These are phyloP conservation scores for Euphorbia schlechtendalii DNA, from an alignment of 441 rosid genomes.

Conservation along the genomic window DNA sequence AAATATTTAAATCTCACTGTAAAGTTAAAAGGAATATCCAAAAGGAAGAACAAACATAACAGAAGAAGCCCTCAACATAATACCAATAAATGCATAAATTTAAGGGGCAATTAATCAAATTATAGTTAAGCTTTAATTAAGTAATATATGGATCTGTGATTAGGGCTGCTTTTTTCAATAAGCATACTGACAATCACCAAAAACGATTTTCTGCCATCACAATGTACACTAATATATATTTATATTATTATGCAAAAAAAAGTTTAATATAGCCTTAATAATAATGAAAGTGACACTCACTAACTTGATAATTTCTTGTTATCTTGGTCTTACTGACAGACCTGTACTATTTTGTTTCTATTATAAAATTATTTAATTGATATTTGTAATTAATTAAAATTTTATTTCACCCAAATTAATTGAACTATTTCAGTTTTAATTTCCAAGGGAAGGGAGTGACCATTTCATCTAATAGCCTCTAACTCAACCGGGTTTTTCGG, in stretches of 20 bases:
- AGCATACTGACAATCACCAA: conserved; percentile 38
- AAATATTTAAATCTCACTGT: conserved; percentile 13
- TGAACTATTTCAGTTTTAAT: too few relatives aligned
- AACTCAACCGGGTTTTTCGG: too few relatives aligned
- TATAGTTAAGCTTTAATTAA: conserved; percentile 3
- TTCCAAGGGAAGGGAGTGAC: too few relatives aligned
- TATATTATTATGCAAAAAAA: not conserved
- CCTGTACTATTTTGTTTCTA: conserved; percentile 13
- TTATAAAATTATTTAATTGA: not conserved
- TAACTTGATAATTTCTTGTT: conserved; percentile 23
- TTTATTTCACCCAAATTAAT: too few relatives aligned
- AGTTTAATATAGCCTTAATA: not conserved
- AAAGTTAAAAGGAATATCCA: conserved; percentile 46
- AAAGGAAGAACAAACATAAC: conserved; percentile 31
- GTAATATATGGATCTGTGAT: conserved; percentile 22
- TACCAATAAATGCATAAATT: conserved; percentile 24
- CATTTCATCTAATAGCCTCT: too few relatives aligned
- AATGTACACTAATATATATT: not conserved
- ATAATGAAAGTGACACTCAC: conserved; percentile 36
- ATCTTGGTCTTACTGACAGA: conserved; percentile 21
- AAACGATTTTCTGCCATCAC: conserved; percentile 28
- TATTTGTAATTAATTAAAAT: too few relatives aligned
- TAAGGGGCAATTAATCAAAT: too few relatives aligned
- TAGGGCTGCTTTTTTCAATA: conserved; percentile 22
- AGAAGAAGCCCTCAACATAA: conserved; percentile 28